Evolutionary conservation across 306 rosid species (phyloP), one percentile per base, ranked within the genome.

Genomic region (Heteromeles arbutifolia): DNA sequence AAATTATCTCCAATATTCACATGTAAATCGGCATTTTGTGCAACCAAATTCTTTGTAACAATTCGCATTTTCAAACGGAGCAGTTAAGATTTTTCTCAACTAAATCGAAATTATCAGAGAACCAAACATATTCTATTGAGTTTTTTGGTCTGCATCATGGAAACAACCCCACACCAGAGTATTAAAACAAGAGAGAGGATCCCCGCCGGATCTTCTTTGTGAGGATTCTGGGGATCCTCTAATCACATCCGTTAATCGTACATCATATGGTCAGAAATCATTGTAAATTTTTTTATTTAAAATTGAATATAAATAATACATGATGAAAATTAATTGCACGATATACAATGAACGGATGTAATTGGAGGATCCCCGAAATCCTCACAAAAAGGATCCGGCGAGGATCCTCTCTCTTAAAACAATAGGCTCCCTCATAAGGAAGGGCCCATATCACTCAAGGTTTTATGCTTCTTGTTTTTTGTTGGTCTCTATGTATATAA

Each of bases 41-140:
- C 94, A 88, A 81, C 84, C 84, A 37, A 70, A 86, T 83, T 81
- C 87, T 79, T 78, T 50, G 67, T 50, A 83, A 80, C 70, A 67
- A 87, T 81, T 88, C 90, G 97, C 73, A 82, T 88, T 90, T 92
- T 96, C 97, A 83, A 89, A 90, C 90, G 93, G 98, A 89, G 99
- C 88, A 87, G 98, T 96, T 93, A 81, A 86, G 87, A 82, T 85
- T 76, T 78, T 79, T 85, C 77, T 85, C 85, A 78, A 83, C 84
- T 82, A 61, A 75, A 79, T 86, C 80, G 34, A 85, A 83, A 82
- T 69, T 59, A 80, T 78, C 66, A 37, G 37, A 75, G 65, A 78
- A 77, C 69, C 64, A 70, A 80, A 80, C 73, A 71, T 76, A 75
- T 70, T 74, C 39, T 79, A 64, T 48, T 71, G 67, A 72, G 82